Evolutionary conservation across 305 asterid species (phyloP).

Genomic region (Fraxinus platypoda): DNA sequence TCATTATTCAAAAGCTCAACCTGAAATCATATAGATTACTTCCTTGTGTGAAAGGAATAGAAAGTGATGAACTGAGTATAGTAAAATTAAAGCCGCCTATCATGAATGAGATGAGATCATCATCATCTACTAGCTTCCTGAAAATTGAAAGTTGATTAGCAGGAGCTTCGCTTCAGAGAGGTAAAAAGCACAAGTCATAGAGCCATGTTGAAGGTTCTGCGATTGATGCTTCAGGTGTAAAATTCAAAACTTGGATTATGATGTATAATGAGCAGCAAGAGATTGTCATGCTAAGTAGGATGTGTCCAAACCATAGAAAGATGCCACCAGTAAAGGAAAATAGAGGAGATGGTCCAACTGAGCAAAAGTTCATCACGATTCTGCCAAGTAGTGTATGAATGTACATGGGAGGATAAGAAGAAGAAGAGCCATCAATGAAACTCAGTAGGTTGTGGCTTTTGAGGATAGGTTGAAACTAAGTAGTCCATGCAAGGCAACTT

Average conservation of each 20-base stretch:
- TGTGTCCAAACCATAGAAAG: too few relatives aligned
- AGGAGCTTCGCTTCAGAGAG: not conserved
- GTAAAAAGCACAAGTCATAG: not conserved
- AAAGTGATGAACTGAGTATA: not conserved
- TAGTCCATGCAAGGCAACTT: too few relatives aligned
- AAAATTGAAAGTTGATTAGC: not conserved
- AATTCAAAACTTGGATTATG: not conserved
- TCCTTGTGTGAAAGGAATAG: too few relatives aligned
- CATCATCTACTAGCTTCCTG: not conserved
- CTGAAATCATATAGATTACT: too few relatives aligned
- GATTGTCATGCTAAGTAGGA: not conserved
- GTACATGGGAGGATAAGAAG: too few relatives aligned
- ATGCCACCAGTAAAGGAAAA: not conserved
- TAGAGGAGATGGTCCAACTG: not conserved
- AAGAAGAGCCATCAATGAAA: too few relatives aligned
- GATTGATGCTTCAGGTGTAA: not conserved
- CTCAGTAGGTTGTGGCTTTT: too few relatives aligned
- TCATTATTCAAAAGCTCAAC: too few relatives aligned
- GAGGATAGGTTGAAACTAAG: too few relatives aligned
- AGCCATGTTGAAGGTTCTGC: not conserved
- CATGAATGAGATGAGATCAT: not conserved
- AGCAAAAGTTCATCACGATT: not conserved
- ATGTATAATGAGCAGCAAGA: not conserved
- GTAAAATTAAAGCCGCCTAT: not conserved
- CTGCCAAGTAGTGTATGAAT: not conserved